Evolutionary conservation across 192 early-diverging fungal genomes (phyloP).

Genomic region (Allomyces macrogynus): DNA sequence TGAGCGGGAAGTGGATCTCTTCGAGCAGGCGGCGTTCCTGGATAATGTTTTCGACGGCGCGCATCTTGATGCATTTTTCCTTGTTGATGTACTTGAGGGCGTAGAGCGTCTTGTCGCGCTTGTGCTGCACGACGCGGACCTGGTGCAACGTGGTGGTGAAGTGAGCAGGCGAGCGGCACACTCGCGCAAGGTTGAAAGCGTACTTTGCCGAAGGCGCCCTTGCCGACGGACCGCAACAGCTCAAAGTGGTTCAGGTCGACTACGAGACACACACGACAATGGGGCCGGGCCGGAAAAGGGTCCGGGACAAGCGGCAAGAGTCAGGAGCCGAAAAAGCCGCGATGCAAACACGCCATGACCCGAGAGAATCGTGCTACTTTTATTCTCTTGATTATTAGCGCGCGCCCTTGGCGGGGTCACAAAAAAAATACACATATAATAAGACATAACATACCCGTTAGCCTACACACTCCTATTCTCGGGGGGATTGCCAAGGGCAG

Average conservation of each 20-base stretch:
- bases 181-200: background rate
- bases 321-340: background rate
- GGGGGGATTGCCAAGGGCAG: background rate
- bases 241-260: slow-evolving; percentile 61
- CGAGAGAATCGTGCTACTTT: too few species aligned
- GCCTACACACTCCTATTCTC: too few species aligned
- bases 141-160: slow-evolving; percentile 5
- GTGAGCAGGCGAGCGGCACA: too few species aligned
- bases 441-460: too few species aligned
- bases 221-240: slow-evolving; percentile 51
- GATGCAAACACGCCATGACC: too few species aligned
- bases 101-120: slow-evolving; percentile 34
- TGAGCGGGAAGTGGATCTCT: slow-evolving; percentile 39
- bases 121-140: slow-evolving; percentile 65
- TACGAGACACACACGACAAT: slow-evolving; percentile 9
- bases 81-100: slow-evolving; percentile 81
- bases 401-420: too few species aligned
- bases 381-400: too few species aligned
- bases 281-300: background rate
- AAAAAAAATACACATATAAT: too few species aligned
- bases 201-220: slow-evolving; percentile 79
- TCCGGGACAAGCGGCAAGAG: too few species aligned
- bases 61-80: slow-evolving; percentile 60
- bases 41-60: slow-evolving; percentile 61
- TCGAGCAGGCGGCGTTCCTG: slow-evolving; percentile 58